Base-by-base conservation (phyloP, 2,329 filamentous ascomycete species). In the Exophiala sideris region DNA sequence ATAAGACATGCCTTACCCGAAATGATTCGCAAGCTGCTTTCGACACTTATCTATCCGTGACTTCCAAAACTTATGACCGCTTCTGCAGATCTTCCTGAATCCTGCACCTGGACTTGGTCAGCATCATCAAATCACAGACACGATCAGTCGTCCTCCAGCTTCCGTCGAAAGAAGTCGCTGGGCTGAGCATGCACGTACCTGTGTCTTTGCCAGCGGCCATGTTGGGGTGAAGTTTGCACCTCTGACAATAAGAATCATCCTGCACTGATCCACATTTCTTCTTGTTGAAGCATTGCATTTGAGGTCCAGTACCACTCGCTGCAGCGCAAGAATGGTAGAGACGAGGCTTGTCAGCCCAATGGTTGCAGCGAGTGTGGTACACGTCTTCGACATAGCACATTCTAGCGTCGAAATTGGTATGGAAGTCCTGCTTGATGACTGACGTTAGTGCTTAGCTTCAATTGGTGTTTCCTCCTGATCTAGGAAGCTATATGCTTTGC, bases 301-400 rank as follows among this genome's bases (percentile, higher is more conserved):
- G 18, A 20, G 45, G 32, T 44, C 47, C 24, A 20, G 14, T 8
- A 18, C 20, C 11, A 20, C n/a, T 29, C 39, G 50, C 54, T 18
- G 32, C 36, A 10, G 54, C 45, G 39, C 59, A 60, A 16, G 38
- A 41, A 29, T 59, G 54, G 34, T 58, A 60, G 20, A 54, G 36
- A 16, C 50, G 44, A 35, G 59, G 53, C 18, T 39, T 12, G n/a
- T 52, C 38, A 14, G 54, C 54, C 57, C 57, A 60, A 39, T 60
- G 57, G 12, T 45, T 50, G 42, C 59, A 60, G 16, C 24, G 51
- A 8, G n/a, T 12, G 48, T 60, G 59, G 35, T 51, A 62, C 16
- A 60, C 48, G 34, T 62, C 57, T 53, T 60, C 57, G 18, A 54
- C 21, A 49, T 58, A 58, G 33, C 59, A 60, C 57, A 58, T 62